Percentiles rank a stretch among this genome's conserved stretches.
Conservation (phyloP, 768 basidiomycete species). For the Hysterangium stoloniferum region DNA sequence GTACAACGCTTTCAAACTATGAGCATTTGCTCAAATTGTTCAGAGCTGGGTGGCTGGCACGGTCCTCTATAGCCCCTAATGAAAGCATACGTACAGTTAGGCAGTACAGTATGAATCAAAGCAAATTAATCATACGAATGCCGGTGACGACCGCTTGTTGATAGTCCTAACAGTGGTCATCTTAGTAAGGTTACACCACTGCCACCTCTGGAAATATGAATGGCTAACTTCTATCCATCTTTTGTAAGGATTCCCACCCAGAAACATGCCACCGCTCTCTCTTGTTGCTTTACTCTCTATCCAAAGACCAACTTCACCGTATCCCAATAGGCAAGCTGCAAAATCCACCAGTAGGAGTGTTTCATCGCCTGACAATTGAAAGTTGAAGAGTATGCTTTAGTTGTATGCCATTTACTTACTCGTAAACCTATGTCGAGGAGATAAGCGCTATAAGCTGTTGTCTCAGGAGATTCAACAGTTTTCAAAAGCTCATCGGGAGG, state of each 20-base stretch:
- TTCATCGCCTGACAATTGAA: constrained; percentile 42
- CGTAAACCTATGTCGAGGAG: constrained; percentile 70
- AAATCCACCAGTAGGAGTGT: constrained; percentile 72
- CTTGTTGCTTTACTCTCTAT: constrained; percentile 48
- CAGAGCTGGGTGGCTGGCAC: constrained; percentile 58
- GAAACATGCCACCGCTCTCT: constrained; percentile 44
- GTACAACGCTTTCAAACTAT: constrained; percentile 72
- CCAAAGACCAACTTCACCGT: constrained; percentile 89
- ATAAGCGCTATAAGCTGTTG: constrained; percentile 83
- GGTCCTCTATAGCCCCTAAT: constrained; percentile 65
- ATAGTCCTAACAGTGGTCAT: constrained; percentile 43
- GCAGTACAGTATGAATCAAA: background rate
- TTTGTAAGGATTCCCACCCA: constrained; percentile 67
- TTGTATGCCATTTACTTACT: constrained; percentile 34
- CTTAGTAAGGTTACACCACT: constrained; percentile 4
- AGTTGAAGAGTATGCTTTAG: background rate
- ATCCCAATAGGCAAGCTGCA: constrained; percentile 81
- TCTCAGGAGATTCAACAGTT: constrained; percentile 60
- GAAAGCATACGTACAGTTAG: constrained; percentile 4
- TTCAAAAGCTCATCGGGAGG: constrained; percentile 47
- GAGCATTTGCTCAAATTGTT: constrained; percentile 56
- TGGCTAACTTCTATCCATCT: constrained; percentile 49
- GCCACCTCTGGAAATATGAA: background rate
- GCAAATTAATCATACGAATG: constrained; percentile 46
- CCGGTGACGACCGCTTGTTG: constrained; percentile 67